Base-by-base conservation (phyloP, 2,329 filamentous ascomycete species). In the Knufia petricola region DNA sequence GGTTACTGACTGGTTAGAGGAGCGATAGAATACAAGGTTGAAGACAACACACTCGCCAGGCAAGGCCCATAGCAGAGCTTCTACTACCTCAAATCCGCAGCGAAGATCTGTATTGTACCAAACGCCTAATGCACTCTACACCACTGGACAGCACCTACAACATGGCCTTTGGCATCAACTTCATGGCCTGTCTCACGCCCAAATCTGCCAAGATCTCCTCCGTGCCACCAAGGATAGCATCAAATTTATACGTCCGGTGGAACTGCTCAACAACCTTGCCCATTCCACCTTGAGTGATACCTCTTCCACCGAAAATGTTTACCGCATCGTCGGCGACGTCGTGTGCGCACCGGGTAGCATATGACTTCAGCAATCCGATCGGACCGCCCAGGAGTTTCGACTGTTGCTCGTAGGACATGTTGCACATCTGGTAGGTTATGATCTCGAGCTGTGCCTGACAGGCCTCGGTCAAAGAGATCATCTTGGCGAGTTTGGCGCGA, bases 111-210 rank as follows among this genome's bases (percentile, higher is more conserved):
- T n/a, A n/a, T n/a, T n/a, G n/a, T n/a, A n/a, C n/a, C n/a, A n/a
- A n/a, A n/a, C n/a, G n/a, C n/a, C n/a, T n/a, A n/a, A n/a, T n/a
- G n/a, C n/a, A n/a, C n/a, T n/a, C n/a, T n/a, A n/a, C n/a, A n/a
- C n/a, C n/a, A n/a, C n/a, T n/a, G n/a, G n/a, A n/a, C n/a, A n/a
- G n/a, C 19, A 41, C 57, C 52, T 80, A 92, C 64, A 94, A 64
- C 76, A 85, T 87, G 21, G 84, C 79, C 70, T 90, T 90, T 24
- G 87, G 87, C 73, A 94, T 89, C 56, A 79, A 76, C 66, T 82
- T 85, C 73, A 92, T 81, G 19, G 87, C 87, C 63, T 87, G 83
- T 12, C 83, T 67, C 2, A 87, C 74, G 1, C 79, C 78, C 31
- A 87, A 65, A 64, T 87, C 83, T 4, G 86, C 68, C 65, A 87